Evolutionary conservation across 306 rosid genomes (phyloP).

Genomic region (Vigna hirtella): DNA sequence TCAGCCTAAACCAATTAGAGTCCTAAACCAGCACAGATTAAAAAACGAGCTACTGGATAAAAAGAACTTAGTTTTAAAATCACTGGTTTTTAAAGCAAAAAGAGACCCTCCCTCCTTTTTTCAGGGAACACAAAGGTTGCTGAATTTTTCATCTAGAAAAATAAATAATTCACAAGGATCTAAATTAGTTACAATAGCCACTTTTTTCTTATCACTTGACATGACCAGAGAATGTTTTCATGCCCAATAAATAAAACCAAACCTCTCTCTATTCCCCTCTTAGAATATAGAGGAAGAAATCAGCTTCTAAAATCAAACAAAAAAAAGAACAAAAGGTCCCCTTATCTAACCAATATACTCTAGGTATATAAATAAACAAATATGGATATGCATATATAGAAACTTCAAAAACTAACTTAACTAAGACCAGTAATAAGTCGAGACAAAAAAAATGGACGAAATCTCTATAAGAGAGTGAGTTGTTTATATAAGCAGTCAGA

Average conservation of each 20-base stretch:
- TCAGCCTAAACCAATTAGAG: conserved; percentile 1
- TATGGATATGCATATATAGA: conserved; percentile 31
- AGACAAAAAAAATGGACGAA: conserved; percentile 23
- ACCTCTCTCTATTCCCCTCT: conserved; percentile 4
- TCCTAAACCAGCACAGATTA: conserved; percentile 5
- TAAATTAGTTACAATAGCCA: neutral
- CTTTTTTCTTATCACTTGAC: conserved; percentile 2
- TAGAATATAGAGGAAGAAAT: conserved; percentile 20
- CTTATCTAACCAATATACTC: conserved; percentile 9
- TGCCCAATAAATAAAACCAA: neutral
- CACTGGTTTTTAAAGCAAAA: neutral
- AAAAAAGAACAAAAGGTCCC: conserved; percentile 24
- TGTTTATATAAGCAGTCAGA: conserved; percentile 11
- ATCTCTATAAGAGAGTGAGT: conserved; percentile 17
- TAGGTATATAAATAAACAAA: conserved; percentile 26
- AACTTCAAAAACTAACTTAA: conserved; percentile 6
- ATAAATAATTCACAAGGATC: neutral
- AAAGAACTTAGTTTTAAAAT: conserved; percentile 13
- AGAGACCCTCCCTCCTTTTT: neutral
- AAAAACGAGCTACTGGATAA: neutral
- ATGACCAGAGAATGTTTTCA: neutral
- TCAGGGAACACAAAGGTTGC: neutral
- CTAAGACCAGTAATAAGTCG: conserved; percentile 15
- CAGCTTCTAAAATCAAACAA: conserved; percentile 29
- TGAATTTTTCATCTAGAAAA: conserved; percentile 24